Percentiles rank a stretch among this genome's conserved stretches.
Evolutionary conservation across 1,284 basidiomycete species (phyloP).

Genomic region (Mrakiaceae sp.): DNA sequence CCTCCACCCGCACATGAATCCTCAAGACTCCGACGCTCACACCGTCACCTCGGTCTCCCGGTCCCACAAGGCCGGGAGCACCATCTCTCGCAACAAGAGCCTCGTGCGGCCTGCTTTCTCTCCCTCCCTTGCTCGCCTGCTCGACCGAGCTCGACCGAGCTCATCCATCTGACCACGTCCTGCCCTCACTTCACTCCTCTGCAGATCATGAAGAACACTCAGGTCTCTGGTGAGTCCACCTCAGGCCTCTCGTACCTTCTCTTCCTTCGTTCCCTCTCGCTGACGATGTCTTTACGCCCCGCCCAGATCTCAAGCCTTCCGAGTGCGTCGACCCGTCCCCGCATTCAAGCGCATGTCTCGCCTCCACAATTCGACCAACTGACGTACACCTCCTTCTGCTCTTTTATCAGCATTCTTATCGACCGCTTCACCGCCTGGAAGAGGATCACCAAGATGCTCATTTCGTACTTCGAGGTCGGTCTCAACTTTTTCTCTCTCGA

Average conservation of each 20-base stretch:
- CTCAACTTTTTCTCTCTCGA: slow-evolving; percentile 5
- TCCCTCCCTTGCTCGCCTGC: neutral
- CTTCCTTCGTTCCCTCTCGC: neutral
- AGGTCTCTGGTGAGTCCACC: slow-evolving; percentile 47
- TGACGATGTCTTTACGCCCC: neutral
- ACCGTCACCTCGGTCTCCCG: slow-evolving; percentile 26
- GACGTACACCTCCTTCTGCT: neutral
- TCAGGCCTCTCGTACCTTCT: neutral
- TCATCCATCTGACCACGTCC: neutral
- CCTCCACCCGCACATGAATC: slow-evolving; percentile 1
- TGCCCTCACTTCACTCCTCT: neutral
- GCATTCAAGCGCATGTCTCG: too few relatives aligned
- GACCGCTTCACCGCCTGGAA: slow-evolving; percentile 62
- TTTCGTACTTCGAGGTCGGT: slow-evolving; percentile 29
- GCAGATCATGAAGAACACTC: slow-evolving; percentile 75
- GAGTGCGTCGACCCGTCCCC: too few relatives aligned
- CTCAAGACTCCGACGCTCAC: slow-evolving; percentile 12
- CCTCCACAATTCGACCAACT: too few relatives aligned
- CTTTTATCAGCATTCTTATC: slow-evolving; percentile 67
- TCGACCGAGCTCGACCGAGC: neutral
- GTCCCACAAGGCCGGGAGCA: slow-evolving; percentile 44
- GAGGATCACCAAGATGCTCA: slow-evolving; percentile 84
- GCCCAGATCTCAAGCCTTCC: neutral
- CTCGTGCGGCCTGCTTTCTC: slow-evolving; percentile 38
- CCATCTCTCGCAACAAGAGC: slow-evolving; percentile 61